A percentile compares a stretch with the other conserved stretches of the same genome.
Evolutionary conservation across 169 alveolate genomes (phyloP).

Genomic region (Cryptosporidium parvum): DNA sequence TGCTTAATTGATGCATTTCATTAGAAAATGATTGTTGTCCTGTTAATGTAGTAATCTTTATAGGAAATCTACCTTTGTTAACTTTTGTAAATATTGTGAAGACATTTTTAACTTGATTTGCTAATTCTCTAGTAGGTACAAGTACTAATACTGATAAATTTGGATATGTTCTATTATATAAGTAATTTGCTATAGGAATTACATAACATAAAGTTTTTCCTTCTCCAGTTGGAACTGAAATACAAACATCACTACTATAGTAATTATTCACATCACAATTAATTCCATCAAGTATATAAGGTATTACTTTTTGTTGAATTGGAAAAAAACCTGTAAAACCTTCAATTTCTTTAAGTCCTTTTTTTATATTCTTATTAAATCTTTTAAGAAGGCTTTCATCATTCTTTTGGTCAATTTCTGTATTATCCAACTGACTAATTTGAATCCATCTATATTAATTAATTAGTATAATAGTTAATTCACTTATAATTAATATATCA

Average conservation of each 20-base stretch:
- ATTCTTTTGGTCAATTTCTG: not conserved
- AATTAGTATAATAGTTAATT: not conserved
- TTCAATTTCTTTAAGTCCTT: constrained; percentile 37
- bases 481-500: not conserved
- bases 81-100: constrained; percentile 83
- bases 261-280: constrained; percentile 19
- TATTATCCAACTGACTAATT: not conserved
- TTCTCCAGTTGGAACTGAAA: constrained; percentile 81
- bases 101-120: constrained; percentile 88
- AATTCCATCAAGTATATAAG: constrained; percentile 44
- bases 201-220: constrained; percentile 81
- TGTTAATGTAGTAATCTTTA: constrained; percentile 33
- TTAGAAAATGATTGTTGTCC: constrained; percentile 69
- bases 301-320: constrained; percentile 54
- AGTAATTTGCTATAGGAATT: constrained; percentile 77
- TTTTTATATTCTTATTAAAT: constrained; percentile 18
- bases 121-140: constrained; percentile 94
- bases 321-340: constrained; percentile 53
- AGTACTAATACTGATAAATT: constrained; percentile 84
- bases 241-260: constrained; percentile 78
- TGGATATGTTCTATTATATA: constrained; percentile 69
- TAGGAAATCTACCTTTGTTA: constrained; percentile 60
- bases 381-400: constrained; percentile 2
- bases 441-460: constrained; percentile 41
- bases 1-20: constrained; percentile 40